These are phyloP conservation scores for Rhynchospora tenuis DNA, from an alignment of 176 grass and related monocot genomes.

Conservation along the genomic window DNA sequence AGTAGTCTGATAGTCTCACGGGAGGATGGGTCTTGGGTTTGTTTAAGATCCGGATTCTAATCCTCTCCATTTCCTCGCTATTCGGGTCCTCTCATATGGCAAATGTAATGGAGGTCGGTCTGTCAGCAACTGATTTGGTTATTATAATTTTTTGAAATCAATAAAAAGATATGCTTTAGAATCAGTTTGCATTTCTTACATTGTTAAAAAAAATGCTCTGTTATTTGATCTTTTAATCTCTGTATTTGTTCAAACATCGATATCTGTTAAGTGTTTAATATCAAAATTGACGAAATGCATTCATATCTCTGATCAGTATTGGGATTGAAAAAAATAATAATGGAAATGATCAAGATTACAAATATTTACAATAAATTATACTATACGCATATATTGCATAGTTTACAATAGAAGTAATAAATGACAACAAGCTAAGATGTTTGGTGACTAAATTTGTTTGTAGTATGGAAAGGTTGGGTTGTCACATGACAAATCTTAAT, in stretches of 20 bases:
- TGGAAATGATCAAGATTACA: background rate
- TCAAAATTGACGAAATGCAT: background rate
- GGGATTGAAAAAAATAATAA: background rate
- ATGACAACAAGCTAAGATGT: background rate
- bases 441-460: too few species aligned
- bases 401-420: background rate
- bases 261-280: background rate
- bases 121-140: too few species aligned
- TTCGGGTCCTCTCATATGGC: background rate
- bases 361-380: background rate
- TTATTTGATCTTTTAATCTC: background rate
- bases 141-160: too few species aligned
- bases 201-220: too few species aligned
- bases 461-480: too few species aligned
- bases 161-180: too few species aligned
- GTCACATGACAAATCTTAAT: too few species aligned
- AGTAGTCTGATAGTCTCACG: slow-evolving; percentile 8
- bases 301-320: background rate
- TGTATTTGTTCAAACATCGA: background rate
- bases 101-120: too few species aligned
- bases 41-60: background rate
- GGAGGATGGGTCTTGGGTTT: background rate
- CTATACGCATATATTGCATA: background rate
- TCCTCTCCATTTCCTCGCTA: background rate
- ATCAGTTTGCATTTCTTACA: too few species aligned